Conservation (phyloP, 495 filamentous ascomycete genomes). For the Physcia stellaris region DNA sequence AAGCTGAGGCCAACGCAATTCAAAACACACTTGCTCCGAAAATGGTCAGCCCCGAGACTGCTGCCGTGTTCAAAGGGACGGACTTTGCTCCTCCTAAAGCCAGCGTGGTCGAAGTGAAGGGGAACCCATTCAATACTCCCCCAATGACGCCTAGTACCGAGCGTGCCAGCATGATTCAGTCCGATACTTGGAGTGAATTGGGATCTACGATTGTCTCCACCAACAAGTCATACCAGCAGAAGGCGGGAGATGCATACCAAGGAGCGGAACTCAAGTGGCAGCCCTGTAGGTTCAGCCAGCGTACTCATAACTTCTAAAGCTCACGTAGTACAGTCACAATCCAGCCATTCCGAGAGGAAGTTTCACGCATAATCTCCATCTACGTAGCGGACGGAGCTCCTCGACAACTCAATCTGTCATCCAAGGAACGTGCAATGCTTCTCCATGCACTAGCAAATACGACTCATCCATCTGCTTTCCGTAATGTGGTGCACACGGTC, state of each 20-base stretch:
- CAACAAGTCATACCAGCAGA: constrained; percentile 14
- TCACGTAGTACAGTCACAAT: constrained; percentile 45
- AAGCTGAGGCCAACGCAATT: constrained; percentile 23
- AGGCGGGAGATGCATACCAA: constrained; percentile 30
- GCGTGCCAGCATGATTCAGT: constrained; percentile 7
- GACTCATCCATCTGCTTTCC: constrained; percentile 59
- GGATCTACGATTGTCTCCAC: constrained; percentile 11
- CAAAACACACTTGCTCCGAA: constrained; percentile 11
- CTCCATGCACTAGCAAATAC: constrained; percentile 57
- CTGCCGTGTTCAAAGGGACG: constrained; percentile 42
- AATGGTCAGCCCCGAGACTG: constrained; percentile 19
- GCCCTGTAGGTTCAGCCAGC: constrained; percentile 30
- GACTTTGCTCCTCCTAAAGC: constrained; percentile 36
- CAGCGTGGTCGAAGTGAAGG: constrained; percentile 18
- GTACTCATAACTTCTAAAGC: not conserved
- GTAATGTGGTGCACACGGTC: constrained; percentile 34
- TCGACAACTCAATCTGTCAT: constrained; percentile 60
- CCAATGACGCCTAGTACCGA: constrained; percentile 28
- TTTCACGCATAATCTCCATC: constrained; percentile 51
- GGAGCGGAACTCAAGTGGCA: constrained; percentile 38
- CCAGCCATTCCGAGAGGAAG: constrained; percentile 61
- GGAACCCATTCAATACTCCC: constrained; percentile 43
- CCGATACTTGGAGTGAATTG: constrained; percentile 11
- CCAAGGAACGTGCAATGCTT: constrained; percentile 43
- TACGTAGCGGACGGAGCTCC: constrained; percentile 51